Base-by-base conservation (phyloP, 2,329 filamentous ascomycete genomes). In the Teratosphaeriaceae sp. region DNA sequence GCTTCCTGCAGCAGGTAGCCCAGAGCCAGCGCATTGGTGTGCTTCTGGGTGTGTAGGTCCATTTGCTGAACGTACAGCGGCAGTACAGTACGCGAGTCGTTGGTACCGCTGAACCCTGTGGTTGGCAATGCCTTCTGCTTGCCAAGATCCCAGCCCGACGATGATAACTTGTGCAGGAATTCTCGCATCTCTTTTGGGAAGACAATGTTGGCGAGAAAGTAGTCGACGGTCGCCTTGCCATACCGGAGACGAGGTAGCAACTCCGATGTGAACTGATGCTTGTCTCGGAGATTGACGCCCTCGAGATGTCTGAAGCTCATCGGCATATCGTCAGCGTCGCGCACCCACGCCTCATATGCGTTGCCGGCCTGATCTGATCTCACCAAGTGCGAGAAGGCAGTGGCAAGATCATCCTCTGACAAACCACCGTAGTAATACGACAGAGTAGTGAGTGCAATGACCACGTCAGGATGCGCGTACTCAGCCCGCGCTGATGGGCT, bases 31-130 rank as follows among this genome's bases (percentile, higher is more conserved):
- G 83, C 82, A 50, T 86, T 86, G 0, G 83, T 88, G 39, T 84
- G 78, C 0, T 62, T 53, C 0, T 84, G 66, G 0, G 66, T 59
- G 0, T 68, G 62, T 0, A 87, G 66, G 45, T 87, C 80, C 0
- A 75, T 61, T 39, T 86, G 81, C 16, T 65, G 58, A 16, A 86
- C 77, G 0, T 70, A 78, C n/a, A 79, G 58, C 0, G 83, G 83
- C 0, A 86, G 60, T 24, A 83, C 66, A 0, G 62, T 64, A 26
- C 73, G 68, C 16, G 75, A 79, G 54, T 87, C 83, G 34, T 84
- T 86, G 0, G 84, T 87, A 0, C 83, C 83, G 6, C 78, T 83
- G 56, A 88, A 88, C 0, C 83, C 83, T 0, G 81, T 85, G 0
- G 80, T 83, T 1, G 72, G 47, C 1, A 63, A 0, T 83, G 73